Base-by-base conservation (phyloP, 2,329 filamentous ascomycete species). In the Arthrinium puccinioides region DNA sequence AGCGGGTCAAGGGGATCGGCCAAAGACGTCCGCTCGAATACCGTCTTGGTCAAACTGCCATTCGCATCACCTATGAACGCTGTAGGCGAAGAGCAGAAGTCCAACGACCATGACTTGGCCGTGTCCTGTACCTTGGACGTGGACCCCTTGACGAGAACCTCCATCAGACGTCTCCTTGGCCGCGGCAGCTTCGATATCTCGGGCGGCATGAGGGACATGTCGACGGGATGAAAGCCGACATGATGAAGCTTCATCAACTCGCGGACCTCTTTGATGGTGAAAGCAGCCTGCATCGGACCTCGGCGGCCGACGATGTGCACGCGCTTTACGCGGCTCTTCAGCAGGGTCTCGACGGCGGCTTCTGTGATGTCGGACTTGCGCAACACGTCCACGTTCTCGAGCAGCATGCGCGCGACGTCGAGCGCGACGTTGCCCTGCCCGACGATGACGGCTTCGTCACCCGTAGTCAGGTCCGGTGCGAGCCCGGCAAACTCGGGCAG, bases 361-460 rank as follows among this genome's bases (percentile, higher is more conserved):
- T 88, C 84, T 2, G 89, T 81, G 32, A 98, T 97, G 56, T 98
- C 92, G 0, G 92, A 96, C 51, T 80, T 81, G 6, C 76, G 71
- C 31, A 98, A 67, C 16, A 72, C 64, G 50, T 90, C 79, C 1
- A 94, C 67, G 43, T 85, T 76, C 36, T 83, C 80, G 11, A 98
- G 69, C 5, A 98, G 67, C 52, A 94, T 90, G 19, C 94, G 76
- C 2, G 90, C 88, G 13, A 98, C 86, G 57, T 98, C 92, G 32
- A 98, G 67, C 1, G 92, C 92, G 8, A 98, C 92, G 61, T 98
- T 98, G 13, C 92, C 92, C 54, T 98, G 90, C 2, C 92, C 92
- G 45, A 98, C 80, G 32, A 98, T 73, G 21, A 96, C 78, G 2
- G 87, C 92, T 43, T 89, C 82, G 35, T 95, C 87, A 1, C 84